A percentile compares a stretch with the other conserved stretches of the same genome.
These are phyloP conservation scores for Spathaspora hagerdaliae DNA, from an alignment of 805 yeast species.

Conservation along the genomic window DNA sequence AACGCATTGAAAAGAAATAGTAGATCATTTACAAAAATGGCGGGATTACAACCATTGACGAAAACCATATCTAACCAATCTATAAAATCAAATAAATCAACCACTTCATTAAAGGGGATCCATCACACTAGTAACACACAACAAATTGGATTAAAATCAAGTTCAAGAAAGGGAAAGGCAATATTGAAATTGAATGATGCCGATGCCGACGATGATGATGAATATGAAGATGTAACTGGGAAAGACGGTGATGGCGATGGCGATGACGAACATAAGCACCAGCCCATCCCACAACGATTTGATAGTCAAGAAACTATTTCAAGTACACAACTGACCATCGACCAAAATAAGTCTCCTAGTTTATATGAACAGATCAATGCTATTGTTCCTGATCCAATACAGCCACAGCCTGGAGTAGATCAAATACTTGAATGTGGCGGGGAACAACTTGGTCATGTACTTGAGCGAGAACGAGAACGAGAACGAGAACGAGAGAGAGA, in stretches of 20 bases:
- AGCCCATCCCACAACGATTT: constrained; percentile 8
- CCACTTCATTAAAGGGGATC: constrained; percentile 30
- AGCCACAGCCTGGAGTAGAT: constrained; percentile 6
- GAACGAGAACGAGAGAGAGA: no score
- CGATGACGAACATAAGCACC: neutral
- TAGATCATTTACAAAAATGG: constrained; percentile 33
- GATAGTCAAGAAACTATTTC: constrained; percentile 7
- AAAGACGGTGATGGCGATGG: neutral
- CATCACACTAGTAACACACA: constrained; percentile 1
- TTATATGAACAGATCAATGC: constrained; percentile 8
- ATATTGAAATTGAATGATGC: constrained; percentile 36
- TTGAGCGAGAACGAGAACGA: no score
- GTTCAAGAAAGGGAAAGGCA: constrained; percentile 35
- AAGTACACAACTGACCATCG: neutral
- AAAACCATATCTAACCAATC: constrained; percentile 28
- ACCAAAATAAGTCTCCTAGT: constrained; percentile 5
- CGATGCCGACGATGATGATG: constrained; percentile 16
- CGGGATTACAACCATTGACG: constrained; percentile 33
- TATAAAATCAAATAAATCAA: constrained; percentile 27
- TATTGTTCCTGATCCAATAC: constrained; percentile 2
- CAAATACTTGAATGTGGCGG: no score
- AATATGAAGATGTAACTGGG: constrained; percentile 32
- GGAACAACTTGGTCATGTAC: no score
- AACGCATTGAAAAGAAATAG: constrained; percentile 28
- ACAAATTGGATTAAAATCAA: constrained; percentile 29